phyloP scores from a whole-genome alignment of 1,284 basidiomycete species.

The Fistulina hepatica region DNA sequence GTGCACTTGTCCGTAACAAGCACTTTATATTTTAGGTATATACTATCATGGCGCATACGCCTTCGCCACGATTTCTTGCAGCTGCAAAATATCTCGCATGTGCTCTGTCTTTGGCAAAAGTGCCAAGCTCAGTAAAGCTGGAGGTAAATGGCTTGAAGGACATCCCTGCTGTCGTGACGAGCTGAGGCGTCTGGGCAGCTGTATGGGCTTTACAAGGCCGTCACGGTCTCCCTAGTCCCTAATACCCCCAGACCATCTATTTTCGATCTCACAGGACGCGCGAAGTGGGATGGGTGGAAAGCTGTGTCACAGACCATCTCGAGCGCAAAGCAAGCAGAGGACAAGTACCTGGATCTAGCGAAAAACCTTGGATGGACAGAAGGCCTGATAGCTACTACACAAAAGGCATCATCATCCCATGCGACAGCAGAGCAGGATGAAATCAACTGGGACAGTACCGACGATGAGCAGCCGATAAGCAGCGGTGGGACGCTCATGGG shows the following conservation, averaged over 20 bases:
- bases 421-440: constrained; percentile 17
- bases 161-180: constrained; percentile 18
- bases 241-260: constrained; percentile 60
- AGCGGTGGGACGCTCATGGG: constrained; percentile 43
- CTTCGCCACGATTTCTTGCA: constrained; percentile 42
- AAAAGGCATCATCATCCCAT: constrained; percentile 9
- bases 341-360: constrained; percentile 64
- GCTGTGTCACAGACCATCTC: constrained; percentile 40
- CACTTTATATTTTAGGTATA: no score
- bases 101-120: constrained; percentile 38
- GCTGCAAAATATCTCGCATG: constrained; percentile 58
- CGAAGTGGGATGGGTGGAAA: constrained; percentile 85
- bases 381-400: constrained; percentile 16
- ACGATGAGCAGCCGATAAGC: constrained; percentile 19
- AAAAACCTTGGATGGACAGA: constrained; percentile 51
- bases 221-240: constrained; percentile 50
- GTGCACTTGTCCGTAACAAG: no score
- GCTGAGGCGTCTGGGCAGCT: constrained; percentile 39
- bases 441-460: constrained; percentile 28
- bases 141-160: constrained; percentile 50
- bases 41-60: no score
- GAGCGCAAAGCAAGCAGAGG: constrained; percentile 36
- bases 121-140: constrained; percentile 53
- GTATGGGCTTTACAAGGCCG: constrained; percentile 78
- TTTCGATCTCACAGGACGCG: constrained; percentile 70